Base-by-base conservation (phyloP, 1,139 yeast genomes). In the Petasospora rhodanensis region DNA sequence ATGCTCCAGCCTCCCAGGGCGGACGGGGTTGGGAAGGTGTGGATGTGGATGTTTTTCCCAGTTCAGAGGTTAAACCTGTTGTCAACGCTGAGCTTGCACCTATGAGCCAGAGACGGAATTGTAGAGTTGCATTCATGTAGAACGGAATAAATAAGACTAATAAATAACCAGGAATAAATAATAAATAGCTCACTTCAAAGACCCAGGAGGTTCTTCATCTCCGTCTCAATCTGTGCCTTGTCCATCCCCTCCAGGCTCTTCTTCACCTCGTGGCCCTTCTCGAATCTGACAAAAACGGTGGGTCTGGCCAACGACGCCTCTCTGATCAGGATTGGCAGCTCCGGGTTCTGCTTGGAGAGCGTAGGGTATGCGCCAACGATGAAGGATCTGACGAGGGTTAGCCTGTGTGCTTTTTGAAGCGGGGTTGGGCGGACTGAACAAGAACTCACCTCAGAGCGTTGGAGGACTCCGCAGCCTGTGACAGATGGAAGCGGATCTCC, bases 401-500 rank as follows among this genome's bases (percentile, higher is more conserved):
- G n/a, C 6, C 4, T 14, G 38, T 42, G 38, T 36, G 41, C 38
- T 14, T 14, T 9, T 11, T 15, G 12, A 10, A 16, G 17, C 13
- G 20, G 15, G 9, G 18, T n/a, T 11, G 11, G 12, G 11, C 5
- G 15, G 15, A 4, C 2, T 15, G 11, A 11, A 6, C 11, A 21
- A 19, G 7, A 8, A 40, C 52, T 23, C 19, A 45, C 52, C 44
- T 48, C 28, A 48, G 29, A 4, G 40, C 41, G 10, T 25, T 29
- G 4, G 48, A 44, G 2, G 45, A 38, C 28, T 43, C 49, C 2
- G 42, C 34, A 2, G 32, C 34, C 24, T 45, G 49, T 5, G 52
- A 46, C 9, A 48, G 23, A 21, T 48, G 52, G 35, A 48, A 48
- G 37, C 51, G 41, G 24, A 48, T 38, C 43, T 48, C 52, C 27